These are phyloP conservation scores for Juglanconis oblonga DNA, from an alignment of 2,329 filamentous ascomycete species.

Conservation along the genomic window DNA sequence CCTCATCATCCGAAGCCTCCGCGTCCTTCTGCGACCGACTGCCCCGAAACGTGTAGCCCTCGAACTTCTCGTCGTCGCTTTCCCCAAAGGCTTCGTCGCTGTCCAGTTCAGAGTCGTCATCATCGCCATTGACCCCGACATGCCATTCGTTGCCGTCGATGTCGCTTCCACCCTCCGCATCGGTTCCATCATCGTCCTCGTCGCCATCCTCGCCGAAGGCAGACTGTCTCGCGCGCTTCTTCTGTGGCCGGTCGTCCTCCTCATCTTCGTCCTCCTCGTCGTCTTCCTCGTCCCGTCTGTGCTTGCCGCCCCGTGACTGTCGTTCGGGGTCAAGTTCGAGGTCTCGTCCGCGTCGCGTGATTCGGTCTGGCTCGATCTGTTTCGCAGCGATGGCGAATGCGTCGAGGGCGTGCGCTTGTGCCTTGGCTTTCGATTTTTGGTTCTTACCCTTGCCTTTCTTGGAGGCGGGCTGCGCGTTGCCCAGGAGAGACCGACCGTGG, in stretches of 20 bases:
- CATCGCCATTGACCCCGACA: constrained; percentile 61
- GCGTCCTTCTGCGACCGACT: constrained; percentile 37
- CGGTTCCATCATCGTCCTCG: constrained; percentile 50
- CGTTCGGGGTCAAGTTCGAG: constrained; percentile 48
- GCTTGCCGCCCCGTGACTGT: constrained; percentile 35
- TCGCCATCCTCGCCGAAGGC: constrained; percentile 36
- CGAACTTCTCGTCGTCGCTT: constrained; percentile 82
- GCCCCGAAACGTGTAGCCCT: constrained; percentile 62
- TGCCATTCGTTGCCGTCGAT: constrained; percentile 85
- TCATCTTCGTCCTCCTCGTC: constrained; percentile 62
- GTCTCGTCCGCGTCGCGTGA: constrained; percentile 38
- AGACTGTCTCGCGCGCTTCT: constrained; percentile 39
- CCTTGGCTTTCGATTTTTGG: constrained; percentile 44
- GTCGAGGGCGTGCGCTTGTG: constrained; percentile 50
- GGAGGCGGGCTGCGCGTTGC: constrained; percentile 21
- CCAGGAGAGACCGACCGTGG: constrained; percentile 51
- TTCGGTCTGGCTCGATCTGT: constrained; percentile 41
- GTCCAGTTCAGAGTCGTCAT: constrained; percentile 63
- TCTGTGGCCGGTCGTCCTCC: constrained; percentile 55
- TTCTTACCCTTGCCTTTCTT: constrained; percentile 26
- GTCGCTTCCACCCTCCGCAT: constrained; percentile 73
- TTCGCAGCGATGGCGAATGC: constrained; percentile 57
- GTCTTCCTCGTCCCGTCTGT: constrained; percentile 41
- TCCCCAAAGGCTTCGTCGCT: constrained; percentile 81
- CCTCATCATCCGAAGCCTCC: constrained; percentile 37